Conservation (phyloP, 139 green algal species). For the Volvox africanus region DNA sequence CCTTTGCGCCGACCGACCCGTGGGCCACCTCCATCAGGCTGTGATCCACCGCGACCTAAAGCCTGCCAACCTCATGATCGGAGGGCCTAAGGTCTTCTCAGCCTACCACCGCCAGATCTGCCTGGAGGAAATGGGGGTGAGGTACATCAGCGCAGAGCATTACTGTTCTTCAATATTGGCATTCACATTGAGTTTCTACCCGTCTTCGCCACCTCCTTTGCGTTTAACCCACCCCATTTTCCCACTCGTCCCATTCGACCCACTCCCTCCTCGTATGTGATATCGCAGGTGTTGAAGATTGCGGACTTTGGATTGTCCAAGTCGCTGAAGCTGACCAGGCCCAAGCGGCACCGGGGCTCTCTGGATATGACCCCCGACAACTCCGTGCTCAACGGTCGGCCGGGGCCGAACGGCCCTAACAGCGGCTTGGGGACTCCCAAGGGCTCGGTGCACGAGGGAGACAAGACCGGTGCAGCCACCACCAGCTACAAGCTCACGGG, state of each 20-base stretch:
- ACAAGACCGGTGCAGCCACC: not conserved
- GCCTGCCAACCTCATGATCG: slow-evolving; percentile 94
- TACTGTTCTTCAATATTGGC: too few relatives aligned
- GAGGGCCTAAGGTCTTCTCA: slow-evolving; percentile 66
- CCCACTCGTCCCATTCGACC: too few relatives aligned
- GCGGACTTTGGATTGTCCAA: slow-evolving; percentile 93
- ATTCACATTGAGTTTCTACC: too few relatives aligned
- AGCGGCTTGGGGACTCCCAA: not conserved
- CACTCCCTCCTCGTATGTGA: not conserved
- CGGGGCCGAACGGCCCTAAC: not conserved
- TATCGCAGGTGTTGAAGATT: slow-evolving; percentile 78
- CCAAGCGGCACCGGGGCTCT: slow-evolving; percentile 37
- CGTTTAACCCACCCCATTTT: too few relatives aligned
- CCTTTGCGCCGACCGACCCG: not conserved
- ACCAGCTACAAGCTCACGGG: slow-evolving; percentile 65
- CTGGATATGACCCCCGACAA: slow-evolving; percentile 40
- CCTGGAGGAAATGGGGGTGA: slow-evolving; percentile 44
- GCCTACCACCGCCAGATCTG: slow-evolving; percentile 33
- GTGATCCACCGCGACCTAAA: slow-evolving; percentile 91
- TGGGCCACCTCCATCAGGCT: slow-evolving; percentile 14
- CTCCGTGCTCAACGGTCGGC: slow-evolving; percentile 16
- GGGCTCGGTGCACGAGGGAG: not conserved
- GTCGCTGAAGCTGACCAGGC: slow-evolving; percentile 77
- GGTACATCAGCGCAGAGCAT: not conserved
- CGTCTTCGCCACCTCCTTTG: too few relatives aligned